These are phyloP conservation scores for Talaromyces sp. DNA, from an alignment of 2,329 filamentous ascomycete genomes.

Conservation along the genomic window DNA sequence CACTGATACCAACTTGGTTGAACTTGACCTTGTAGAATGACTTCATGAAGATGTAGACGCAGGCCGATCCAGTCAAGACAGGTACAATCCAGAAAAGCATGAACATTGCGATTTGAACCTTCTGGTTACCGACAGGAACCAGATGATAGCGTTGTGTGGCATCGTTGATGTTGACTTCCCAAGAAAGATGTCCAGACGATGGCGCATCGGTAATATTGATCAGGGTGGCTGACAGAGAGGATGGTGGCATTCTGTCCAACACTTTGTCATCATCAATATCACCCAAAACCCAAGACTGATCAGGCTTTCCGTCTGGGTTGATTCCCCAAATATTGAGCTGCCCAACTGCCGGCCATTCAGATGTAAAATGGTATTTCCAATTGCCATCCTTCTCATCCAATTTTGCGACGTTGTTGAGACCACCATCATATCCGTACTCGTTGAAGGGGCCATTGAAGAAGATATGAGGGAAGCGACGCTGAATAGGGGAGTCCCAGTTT, in stretches of 20 bases:
- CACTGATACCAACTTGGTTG: conserved; percentile 59
- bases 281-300: conserved; percentile 61
- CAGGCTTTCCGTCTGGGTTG: conserved; percentile 64
- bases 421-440: conserved; percentile 65
- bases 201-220: conserved; percentile 63
- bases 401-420: conserved; percentile 56
- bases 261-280: conserved; percentile 63
- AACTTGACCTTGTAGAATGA: conserved; percentile 67
- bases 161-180: conserved; percentile 60
- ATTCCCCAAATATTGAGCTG: conserved; percentile 70
- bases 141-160: conserved; percentile 55
- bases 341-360: conserved; percentile 64
- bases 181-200: conserved; percentile 57
- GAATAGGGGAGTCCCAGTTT: conserved; percentile 39
- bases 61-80: conserved; percentile 51
- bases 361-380: conserved; percentile 64
- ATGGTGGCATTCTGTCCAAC: conserved; percentile 64
- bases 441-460: conserved; percentile 66
- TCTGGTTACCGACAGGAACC: conserved; percentile 56
- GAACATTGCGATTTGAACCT: conserved; percentile 57
- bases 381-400: conserved; percentile 49
- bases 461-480: conserved; percentile 62
- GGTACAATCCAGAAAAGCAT: conserved; percentile 60
- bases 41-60: conserved; percentile 61
- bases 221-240: conserved; percentile 56